Base-by-base conservation (phyloP, 768 basidiomycete genomes). In the Suillus cothurnatus region DNA sequence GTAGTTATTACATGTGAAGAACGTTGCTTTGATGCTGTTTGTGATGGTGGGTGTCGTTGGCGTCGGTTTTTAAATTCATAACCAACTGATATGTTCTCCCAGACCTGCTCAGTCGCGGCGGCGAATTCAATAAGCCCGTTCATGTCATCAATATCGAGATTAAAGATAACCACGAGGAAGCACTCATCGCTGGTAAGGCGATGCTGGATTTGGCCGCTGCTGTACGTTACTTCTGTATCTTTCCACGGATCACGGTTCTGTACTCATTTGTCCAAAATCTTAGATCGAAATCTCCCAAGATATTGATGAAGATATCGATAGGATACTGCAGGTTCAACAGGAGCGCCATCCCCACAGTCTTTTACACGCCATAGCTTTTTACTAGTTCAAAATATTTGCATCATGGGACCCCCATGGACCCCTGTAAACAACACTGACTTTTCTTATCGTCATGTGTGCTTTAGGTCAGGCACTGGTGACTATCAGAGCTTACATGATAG, bases 1-100 rank as follows among this genome's bases (percentile, higher is more conserved):
- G 84, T 99, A 26, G 97, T 99, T 26, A 95, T 99, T 72, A 99
- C 97, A 6, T 99, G 97, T 76, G 97, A 99, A 80, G 97, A 99
- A 76, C 88, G 97, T 61, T 99, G 97, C 77, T 99, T 95, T 76
- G 97, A 99, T 74, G 92, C 95, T 0, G 97, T 99, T 23, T 97
- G 96, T 74, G 97, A 99, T 76, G 97, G 97, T 97, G 71, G 72
- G 87, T 75, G 28, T 39, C 19, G 26, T 28, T 59, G 41, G 38
- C 15, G 32, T 64, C 36, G 58, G 38, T 55, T 65, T 60, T 61
- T 60, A 50, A 70, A 39, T 62, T 69, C 67, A 70, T 53, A 47
- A 55, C 58, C 59, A 36, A 62, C 43, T 36, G 56, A 59, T 34
- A 23, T 41, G 39, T 15, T 45, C 39, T 41, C 57, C 4, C 67